Percentiles rank a stretch among this genome's conserved stretches.
Evolutionary conservation across 805 yeast genomes (phyloP).

Genomic region (Torulaspora indica): DNA sequence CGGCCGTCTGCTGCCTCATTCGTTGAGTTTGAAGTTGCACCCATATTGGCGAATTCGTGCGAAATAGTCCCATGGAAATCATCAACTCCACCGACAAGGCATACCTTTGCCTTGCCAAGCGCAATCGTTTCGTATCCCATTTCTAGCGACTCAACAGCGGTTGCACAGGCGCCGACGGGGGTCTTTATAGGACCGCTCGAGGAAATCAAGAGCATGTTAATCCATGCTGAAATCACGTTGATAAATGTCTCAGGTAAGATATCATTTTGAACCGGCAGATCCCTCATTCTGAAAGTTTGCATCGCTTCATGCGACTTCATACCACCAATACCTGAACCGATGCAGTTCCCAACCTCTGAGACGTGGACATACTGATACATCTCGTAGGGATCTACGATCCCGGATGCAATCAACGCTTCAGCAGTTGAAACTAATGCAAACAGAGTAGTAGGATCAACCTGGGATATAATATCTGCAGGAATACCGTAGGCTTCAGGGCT

Average conservation of each 20-base stretch:
- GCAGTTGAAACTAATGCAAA: conserved; percentile 77
- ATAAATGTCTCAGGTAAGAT: conserved; percentile 85
- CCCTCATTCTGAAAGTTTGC: conserved; percentile 76
- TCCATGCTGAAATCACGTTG: conserved; percentile 93
- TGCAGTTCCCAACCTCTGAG: conserved; percentile 86
- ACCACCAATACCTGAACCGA: conserved; percentile 95
- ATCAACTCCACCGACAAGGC: conserved; percentile 87
- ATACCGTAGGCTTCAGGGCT: conserved; percentile 78
- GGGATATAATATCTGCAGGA: conserved; percentile 69
- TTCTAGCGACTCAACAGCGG: conserved; percentile 86
- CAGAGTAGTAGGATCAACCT: conserved; percentile 82
- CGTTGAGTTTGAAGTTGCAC: conserved; percentile 74
- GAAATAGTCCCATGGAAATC: conserved; percentile 91
- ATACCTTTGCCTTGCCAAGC: conserved; percentile 77
- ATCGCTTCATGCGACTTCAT: conserved; percentile 77
- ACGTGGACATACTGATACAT: conserved; percentile 88
- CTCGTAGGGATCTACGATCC: conserved; percentile 88
- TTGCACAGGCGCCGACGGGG: conserved; percentile 93
- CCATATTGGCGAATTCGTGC: conserved; percentile 86
- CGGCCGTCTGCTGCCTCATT: conserved; percentile 77
- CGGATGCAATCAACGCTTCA: conserved; percentile 76
- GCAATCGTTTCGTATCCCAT: conserved; percentile 77
- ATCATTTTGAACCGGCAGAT: conserved; percentile 80
- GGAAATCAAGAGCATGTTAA: conserved; percentile 79
- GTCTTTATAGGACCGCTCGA: conserved; percentile 90